Evolutionary conservation across 2,329 filamentous ascomycete genomes (phyloP).

Genomic region (Sporothrix globosa): DNA sequence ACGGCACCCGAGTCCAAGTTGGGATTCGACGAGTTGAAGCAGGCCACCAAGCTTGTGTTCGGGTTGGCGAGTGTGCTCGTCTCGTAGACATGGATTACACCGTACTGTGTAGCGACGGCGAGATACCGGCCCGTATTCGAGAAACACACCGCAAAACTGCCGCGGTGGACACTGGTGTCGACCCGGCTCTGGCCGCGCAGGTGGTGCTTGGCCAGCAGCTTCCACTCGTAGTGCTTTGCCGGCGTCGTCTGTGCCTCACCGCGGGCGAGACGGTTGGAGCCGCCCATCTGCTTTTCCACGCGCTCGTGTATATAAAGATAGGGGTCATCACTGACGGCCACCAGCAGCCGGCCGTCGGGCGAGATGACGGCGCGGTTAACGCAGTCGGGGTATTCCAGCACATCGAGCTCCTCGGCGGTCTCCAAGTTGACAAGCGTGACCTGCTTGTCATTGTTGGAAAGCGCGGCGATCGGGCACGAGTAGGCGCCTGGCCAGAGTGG

Average conservation of each 20-base stretch:
- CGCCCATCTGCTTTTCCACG: constrained; percentile 42
- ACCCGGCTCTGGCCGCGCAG: constrained; percentile 61
- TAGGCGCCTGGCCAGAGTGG: constrained; percentile 48
- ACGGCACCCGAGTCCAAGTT: constrained; percentile 75
- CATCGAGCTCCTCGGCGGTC: constrained; percentile 65
- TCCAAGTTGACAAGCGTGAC: constrained; percentile 81
- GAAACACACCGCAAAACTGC: constrained; percentile 80
- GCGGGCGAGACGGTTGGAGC: constrained; percentile 35
- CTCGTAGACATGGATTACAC: constrained; percentile 76
- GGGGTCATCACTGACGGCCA: constrained; percentile 85
- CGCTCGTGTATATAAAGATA: constrained; percentile 81
- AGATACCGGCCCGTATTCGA: constrained; percentile 71
- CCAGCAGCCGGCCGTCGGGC: constrained; percentile 77
- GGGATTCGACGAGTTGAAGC: constrained; percentile 77
- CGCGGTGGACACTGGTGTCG: constrained; percentile 60
- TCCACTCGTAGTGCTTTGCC: constrained; percentile 52
- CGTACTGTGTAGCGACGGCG: constrained; percentile 79
- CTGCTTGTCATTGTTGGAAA: constrained; percentile 90
- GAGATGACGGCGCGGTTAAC: constrained; percentile 96
- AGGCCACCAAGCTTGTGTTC: constrained; percentile 67
- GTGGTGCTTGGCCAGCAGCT: constrained; percentile 55
- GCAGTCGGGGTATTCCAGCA: constrained; percentile 75
- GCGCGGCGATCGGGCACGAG: constrained; percentile 62
- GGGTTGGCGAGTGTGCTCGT: constrained; percentile 52
- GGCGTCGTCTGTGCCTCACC: constrained; percentile 34